Base-by-base conservation (phyloP, 257 asterid genomes). In the Solanum bulbocastanum region DNA sequence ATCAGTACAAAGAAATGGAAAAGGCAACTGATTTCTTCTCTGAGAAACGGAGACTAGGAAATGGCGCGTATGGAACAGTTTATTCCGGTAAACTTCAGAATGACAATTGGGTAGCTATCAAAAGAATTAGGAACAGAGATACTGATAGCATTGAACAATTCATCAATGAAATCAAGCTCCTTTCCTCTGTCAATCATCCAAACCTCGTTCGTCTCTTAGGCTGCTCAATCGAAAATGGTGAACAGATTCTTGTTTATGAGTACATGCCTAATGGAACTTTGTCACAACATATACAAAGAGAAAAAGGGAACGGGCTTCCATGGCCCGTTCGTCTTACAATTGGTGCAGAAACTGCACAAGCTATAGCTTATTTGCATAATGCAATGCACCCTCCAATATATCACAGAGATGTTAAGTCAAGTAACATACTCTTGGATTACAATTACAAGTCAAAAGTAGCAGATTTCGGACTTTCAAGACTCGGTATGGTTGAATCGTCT, bases 261-360 rank as follows among this genome's bases (percentile, higher is more conserved):
- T 96, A 90, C 92, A 96, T 96, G 98, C 95, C 98, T 10, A 94
- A 94, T 44, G 98, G 98, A 33, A 96, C 98, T 5, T 84, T 96
- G 52, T 91, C 92, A 20, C 96, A 96, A 84, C 98, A 96, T 85
- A 88, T 96, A 25, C 98, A 91, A 25, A 83, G 92, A 82, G 92
- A 91, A 52, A 92, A 85, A 25, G 92, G 94, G 12, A n/a, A 30
- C 10, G 93, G 89, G 1, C 92, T 96, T 0, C 89, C 96, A 2
- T 96, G 98, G 98, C 92, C 93, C 0, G 86, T 94, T 65, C 95
- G 98, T 8, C 92, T 96, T 23, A 87, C 90, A 5, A 93, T 96
- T 10, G 98, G 95, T 0, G 84, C 93, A 0, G 96, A 96, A 85
- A 96, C 98, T 9, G 98, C 98, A 46, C 97, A 92, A 78, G 98